phyloP scores from a whole-genome alignment of 352 stramenopile species.

The Phytophthora ramorum region DNA sequence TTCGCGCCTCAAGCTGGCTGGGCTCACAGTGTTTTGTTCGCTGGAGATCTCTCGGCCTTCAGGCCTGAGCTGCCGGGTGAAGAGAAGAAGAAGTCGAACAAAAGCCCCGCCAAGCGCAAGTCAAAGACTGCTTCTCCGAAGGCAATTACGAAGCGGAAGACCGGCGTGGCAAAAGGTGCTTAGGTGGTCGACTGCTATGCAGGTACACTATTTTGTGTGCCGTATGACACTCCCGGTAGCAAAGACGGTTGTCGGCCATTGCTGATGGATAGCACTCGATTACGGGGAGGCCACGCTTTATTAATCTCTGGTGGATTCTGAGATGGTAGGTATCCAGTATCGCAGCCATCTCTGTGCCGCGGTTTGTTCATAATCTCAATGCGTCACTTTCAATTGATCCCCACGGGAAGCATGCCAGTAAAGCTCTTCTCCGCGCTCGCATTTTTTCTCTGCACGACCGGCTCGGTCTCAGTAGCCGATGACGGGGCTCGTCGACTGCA shows the following conservation, averaged over 20 bases:
- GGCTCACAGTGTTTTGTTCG: conserved; percentile 84
- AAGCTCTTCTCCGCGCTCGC: conserved; percentile 2
- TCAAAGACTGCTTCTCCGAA: conserved; percentile 4
- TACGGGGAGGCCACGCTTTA: conserved; percentile 19
- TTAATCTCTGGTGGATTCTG: conserved; percentile 29
- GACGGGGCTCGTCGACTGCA: conserved; percentile 25
- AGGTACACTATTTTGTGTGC: background rate
- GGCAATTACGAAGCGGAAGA: conserved; percentile 15
- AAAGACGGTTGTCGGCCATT: conserved; percentile 13
- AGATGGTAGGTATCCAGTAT: conserved; percentile 25
- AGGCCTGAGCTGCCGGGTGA: conserved; percentile 30
- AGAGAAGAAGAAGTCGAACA: conserved; percentile 33
- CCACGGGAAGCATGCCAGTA: conserved; percentile 3
- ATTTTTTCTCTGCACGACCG: conserved; percentile 8
- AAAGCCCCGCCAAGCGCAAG: conserved; percentile 19
- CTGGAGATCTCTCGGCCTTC: conserved; percentile 54
- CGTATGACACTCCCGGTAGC: conserved; percentile 10
- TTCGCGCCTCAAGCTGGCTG: conserved; percentile 94
- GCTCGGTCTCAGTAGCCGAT: background rate
- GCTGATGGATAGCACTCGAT: conserved; percentile 20
- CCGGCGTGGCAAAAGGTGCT: background rate
- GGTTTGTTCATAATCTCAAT: conserved; percentile 7
- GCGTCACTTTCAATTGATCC: conserved; percentile 15
- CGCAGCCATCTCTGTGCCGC: conserved; percentile 18
- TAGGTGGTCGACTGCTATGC: background rate